These are phyloP conservation scores for Penicillium sp. DNA, from an alignment of 2,329 filamentous ascomycete species.

Conservation along the genomic window DNA sequence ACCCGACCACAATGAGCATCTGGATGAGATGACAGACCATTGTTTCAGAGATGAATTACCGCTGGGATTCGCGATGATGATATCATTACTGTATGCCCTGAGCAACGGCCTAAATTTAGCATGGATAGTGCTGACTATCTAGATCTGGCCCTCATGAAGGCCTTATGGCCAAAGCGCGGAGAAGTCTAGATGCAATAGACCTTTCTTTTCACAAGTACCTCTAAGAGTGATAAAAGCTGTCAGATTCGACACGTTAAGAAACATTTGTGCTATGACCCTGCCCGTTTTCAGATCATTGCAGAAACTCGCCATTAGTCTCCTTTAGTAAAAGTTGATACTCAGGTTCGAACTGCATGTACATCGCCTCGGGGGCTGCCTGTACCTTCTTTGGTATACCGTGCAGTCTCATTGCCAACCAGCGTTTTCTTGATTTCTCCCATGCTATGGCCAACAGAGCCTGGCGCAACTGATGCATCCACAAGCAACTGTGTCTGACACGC, in stretches of 20 bases:
- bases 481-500: constrained; percentile 71
- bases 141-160: background rate
- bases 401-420: background rate
- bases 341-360: constrained; percentile 47
- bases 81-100: background rate
- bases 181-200: background rate
- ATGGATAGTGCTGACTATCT: background rate
- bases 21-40: background rate
- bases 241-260: background rate
- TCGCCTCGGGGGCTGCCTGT: constrained; percentile 25
- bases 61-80: background rate
- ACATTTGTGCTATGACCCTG: background rate
- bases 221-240: background rate
- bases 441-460: constrained; percentile 38
- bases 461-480: constrained; percentile 64
- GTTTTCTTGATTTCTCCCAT: background rate
- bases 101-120: constrained; percentile 1
- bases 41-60: constrained; percentile 1
- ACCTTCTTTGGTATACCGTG: background rate
- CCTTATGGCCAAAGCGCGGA: background rate
- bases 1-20: background rate
- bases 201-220: background rate
- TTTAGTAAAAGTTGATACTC: constrained; percentile 42
- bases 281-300: constrained; percentile 17
- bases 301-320: constrained; percentile 41